Evolutionary conservation across 2,329 filamentous ascomycete genomes (phyloP), one percentile per base, ranked within the genome.

Genomic region (Talaromyces sp.): DNA sequence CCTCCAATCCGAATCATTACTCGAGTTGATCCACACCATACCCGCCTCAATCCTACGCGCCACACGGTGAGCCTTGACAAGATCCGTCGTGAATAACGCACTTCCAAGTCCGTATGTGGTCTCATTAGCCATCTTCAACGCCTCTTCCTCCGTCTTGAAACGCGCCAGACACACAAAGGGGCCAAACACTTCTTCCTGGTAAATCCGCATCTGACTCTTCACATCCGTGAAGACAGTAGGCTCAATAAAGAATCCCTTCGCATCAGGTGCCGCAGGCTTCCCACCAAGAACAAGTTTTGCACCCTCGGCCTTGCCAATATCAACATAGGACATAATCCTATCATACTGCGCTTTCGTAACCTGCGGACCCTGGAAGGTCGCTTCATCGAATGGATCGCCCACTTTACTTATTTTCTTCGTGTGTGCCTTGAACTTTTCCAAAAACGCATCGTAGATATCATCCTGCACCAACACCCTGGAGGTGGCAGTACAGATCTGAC

Each of bases 401-500:
- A 81, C 74, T 59, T 75, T 75, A 10, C 74, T 77, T 1, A 72
- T 75, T 17, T 69, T 66, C 62, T 74, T 69, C 19, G 80, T 71
- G 1, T 70, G 69, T 27, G 74, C 64, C 52, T 76, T 75, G 69
- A 81, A 78, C n/a, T 70, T 67, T 7, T 71, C 72, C 0, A 79
- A 67, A 68, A 81, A 82, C 1, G 69, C 37, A 31, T 78, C 74
- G 67, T 86, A 83, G 22, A 87, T 78, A 15, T 79, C 77, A 61
- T 83, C 81, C 66, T 88, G 84, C 0, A 87, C 85, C 11, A 85
- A 73, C 33, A 88, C 82, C 7, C 86, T 78, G 0, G 84, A 86
- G 0, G 84, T 87, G 0, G 85, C 84, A 1, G 84, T 86, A 75
- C 86, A 88, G 27, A 87, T 83, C 69, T 88, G 84, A 39, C 86